A percentile compares a stretch with the other conserved stretches of the same genome.
phyloP scores from a whole-genome alignment of 2,329 filamentous ascomycete species.

The Colletotrichum coccodes region DNA sequence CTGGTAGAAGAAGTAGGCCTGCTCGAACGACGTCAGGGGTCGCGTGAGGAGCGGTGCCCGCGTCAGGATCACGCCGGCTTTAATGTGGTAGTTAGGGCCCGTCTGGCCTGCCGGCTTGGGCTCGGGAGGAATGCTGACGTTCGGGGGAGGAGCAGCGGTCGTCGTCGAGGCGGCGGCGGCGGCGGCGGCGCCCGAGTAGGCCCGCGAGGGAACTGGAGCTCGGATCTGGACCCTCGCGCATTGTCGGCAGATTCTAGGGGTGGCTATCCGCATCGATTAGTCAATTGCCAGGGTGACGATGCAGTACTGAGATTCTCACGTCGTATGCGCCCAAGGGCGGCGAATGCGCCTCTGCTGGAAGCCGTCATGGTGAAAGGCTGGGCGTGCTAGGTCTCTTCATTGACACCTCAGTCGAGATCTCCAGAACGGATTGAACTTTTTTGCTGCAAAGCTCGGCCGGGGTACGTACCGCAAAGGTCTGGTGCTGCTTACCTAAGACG shows the following conservation, averaged over 20 bases:
- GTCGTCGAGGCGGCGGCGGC: conserved; percentile 34
- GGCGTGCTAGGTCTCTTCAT: conserved; percentile 19
- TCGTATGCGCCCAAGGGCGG: conserved; percentile 59
- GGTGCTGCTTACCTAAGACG: conserved; percentile 35
- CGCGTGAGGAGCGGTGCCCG: conserved; percentile 89
- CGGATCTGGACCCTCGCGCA: conserved; percentile 46
- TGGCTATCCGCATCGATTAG: conserved; percentile 35
- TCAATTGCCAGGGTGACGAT: conserved; percentile 14
- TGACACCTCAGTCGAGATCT: conserved; percentile 27
- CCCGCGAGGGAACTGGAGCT: conserved; percentile 40
- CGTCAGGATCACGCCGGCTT: conserved; percentile 82
- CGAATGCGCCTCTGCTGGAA: conserved; percentile 65
- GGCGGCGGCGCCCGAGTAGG: conserved; percentile 46
- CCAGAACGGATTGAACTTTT: conserved; percentile 40
- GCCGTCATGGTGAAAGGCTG: conserved; percentile 57
- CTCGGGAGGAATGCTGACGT: conserved; percentile 38
- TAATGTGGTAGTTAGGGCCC: conserved; percentile 56
- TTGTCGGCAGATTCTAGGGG: conserved; percentile 47
- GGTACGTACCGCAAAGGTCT: conserved; percentile 40
- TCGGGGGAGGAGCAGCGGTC: conserved; percentile 36
- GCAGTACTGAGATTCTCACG: conserved; percentile 51
- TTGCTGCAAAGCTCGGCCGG: conserved; percentile 33
- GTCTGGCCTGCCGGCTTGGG: conserved; percentile 34
- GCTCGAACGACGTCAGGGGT: conserved; percentile 86
- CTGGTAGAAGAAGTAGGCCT: conserved; percentile 96